Evolutionary conservation across 805 yeast species (phyloP).

Genomic region (Blastobotrys chiropterorum): DNA sequence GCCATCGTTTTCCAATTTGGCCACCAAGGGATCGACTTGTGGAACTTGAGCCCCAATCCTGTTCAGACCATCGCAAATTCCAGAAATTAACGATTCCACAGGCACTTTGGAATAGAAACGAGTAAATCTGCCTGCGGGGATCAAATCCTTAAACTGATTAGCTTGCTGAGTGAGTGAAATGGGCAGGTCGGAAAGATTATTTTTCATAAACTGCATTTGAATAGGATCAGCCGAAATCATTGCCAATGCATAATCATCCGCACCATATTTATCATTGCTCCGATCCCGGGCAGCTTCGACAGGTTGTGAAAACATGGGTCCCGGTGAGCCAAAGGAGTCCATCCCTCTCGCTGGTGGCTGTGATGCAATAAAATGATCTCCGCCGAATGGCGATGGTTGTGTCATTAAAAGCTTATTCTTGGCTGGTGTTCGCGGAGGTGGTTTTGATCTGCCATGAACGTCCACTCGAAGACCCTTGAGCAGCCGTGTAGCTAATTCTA

Average conservation of each 20-base stretch:
- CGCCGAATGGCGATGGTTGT: conserved; percentile 8
- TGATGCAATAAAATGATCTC: conserved; percentile 6
- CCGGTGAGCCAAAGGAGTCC: background rate
- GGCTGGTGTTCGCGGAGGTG: background rate
- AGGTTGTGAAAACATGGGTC: background rate
- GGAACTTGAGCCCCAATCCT: conserved; percentile 36
- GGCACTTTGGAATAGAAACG: conserved; percentile 45
- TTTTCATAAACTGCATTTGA: conserved; percentile 37
- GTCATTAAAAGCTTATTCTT: conserved; percentile 3
- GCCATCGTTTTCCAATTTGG: background rate
- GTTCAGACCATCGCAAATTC: conserved; percentile 38
- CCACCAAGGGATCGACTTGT: conserved; percentile 16
- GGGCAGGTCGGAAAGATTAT: conserved; percentile 9
- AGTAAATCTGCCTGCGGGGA: conserved; percentile 42
- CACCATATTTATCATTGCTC: background rate
- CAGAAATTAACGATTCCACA: conserved; percentile 38
- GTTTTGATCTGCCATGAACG: background rate
- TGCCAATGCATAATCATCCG: conserved; percentile 14
- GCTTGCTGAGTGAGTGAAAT: conserved; percentile 18
- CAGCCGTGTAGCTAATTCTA: conserved; percentile 43
- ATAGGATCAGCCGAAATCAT: conserved; percentile 48
- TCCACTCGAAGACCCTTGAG: conserved; percentile 47
- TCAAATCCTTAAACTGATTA: conserved; percentile 17
- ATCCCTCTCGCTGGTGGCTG: background rate
- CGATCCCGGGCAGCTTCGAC: conserved; percentile 7